Evolutionary conservation across 1,284 basidiomycete genomes (phyloP), one percentile per base, ranked within the genome.

Genomic region (Trametes pubescens): DNA sequence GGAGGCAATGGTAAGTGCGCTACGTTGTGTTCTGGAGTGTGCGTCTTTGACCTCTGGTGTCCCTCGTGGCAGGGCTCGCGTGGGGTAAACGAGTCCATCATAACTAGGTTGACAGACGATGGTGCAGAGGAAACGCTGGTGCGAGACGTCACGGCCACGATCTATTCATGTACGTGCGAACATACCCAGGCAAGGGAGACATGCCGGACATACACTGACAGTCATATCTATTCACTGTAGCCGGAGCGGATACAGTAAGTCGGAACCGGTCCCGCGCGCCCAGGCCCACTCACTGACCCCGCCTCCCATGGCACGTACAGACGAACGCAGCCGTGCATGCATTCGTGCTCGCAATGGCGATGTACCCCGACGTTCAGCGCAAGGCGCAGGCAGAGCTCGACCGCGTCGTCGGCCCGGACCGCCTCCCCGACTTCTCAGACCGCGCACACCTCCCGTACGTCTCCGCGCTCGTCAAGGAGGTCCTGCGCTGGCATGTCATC

Each of bases 341-440:
- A 0, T 76, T 76, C 52, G 59, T 78, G 26, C 62, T 77, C 26
- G 75, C 73, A 0, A 74, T 77, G 74, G 67, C 75, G 1, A 66
- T 72, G 21, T 64, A 74, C 51, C 77, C 76, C 0, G 69, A 76
- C 7, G 69, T 72, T 5, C 75, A 75, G 55, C 58, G 61, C 18
- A 68, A 68, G 35, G 77, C 76, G 1, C 77, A 76, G 52, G 68
- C 63, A 11, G 76, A 79, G 58, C 62, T 79, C 37, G 77, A 79
- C 59, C 44, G 59, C 2, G 72, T 77, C 21, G 66, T 77, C 38
- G 75, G 76, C 16, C 18, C 43, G 2, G 68, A 72, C 13, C 68
- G 76, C n/a, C 62, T 79, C 2, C 79, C 79, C 0, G 65, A 65
- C 4, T 73, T 78, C 47, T 61, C 64, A 2, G 78, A 80, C 58